Evolutionary conservation across 2,329 filamentous ascomycete genomes (phyloP).

Genomic region (Cladosporium phlei): DNA sequence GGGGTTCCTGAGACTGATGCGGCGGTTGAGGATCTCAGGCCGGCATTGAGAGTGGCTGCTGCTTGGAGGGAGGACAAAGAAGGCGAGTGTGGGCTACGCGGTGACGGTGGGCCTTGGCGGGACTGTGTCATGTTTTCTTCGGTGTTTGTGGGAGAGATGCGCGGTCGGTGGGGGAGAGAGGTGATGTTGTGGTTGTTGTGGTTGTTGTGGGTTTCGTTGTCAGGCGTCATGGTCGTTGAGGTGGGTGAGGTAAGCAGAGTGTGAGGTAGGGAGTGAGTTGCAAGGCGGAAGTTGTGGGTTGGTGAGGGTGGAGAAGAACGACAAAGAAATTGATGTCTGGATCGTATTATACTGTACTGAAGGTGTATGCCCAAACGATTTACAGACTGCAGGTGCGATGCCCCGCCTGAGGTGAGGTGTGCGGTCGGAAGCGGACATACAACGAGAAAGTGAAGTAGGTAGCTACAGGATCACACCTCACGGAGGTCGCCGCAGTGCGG

Average conservation of each 20-base stretch:
- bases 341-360: neutral
- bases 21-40: conserved; percentile 46
- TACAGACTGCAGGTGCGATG: neutral
- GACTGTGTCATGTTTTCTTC: conserved; percentile 31
- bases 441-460: too few species aligned
- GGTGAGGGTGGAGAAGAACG: too few species aligned
- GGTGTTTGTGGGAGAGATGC: conserved; percentile 26
- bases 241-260: neutral
- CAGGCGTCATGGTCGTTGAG: conserved; percentile 43
- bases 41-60: conserved; percentile 71
- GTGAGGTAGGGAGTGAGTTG: neutral
- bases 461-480: too few species aligned
- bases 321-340: neutral
- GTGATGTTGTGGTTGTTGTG: too few species aligned
- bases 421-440: too few species aligned
- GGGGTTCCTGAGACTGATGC: conserved; percentile 46
- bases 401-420: neutral
- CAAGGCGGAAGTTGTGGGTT: too few species aligned
- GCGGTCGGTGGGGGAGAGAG: conserved; percentile 49
- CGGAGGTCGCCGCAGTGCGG: too few species aligned
- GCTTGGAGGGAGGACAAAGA: conserved; percentile 67
- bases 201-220: too few species aligned
- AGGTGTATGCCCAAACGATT: neutral
- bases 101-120: conserved; percentile 39
- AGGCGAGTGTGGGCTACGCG: conserved; percentile 58